phyloP scores from a whole-genome alignment of 352 stramenopile genomes.

The Phytophthora pinifolia region DNA sequence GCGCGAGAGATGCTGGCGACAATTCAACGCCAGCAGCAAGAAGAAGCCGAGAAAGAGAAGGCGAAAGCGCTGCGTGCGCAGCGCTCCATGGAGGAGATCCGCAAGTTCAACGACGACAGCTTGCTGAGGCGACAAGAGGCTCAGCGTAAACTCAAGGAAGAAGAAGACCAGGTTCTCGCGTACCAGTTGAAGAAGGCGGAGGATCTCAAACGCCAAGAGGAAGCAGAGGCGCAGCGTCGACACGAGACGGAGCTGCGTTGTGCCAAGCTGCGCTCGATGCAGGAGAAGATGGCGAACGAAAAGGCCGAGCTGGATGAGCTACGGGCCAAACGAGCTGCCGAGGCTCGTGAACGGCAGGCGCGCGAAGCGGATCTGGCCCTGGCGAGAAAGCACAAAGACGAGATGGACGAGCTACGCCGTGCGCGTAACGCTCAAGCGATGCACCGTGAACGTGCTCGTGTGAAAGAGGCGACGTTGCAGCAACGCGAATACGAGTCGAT shows the following conservation, averaged over 20 bases:
- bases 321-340: slow-evolving; percentile 86
- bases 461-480: slow-evolving; percentile 82
- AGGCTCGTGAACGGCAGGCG: slow-evolving; percentile 87
- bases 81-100: slow-evolving; percentile 70
- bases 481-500: slow-evolving; percentile 90
- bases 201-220: slow-evolving; percentile 57
- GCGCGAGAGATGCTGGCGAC: slow-evolving; percentile 87
- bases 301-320: slow-evolving; percentile 92
- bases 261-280: slow-evolving; percentile 70
- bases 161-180: slow-evolving; percentile 65
- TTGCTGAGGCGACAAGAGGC: slow-evolving; percentile 51
- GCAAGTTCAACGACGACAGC: slow-evolving; percentile 65
- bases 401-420: slow-evolving; percentile 75
- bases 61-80: slow-evolving; percentile 56
- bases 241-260: slow-evolving; percentile 76
- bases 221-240: slow-evolving; percentile 63
- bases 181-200: slow-evolving; percentile 81
- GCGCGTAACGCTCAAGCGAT: slow-evolving; percentile 67
- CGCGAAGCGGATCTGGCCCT: slow-evolving; percentile 82
- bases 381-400: slow-evolving; percentile 84
- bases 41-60: slow-evolving; percentile 74
- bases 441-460: slow-evolving; percentile 66
- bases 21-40: slow-evolving; percentile 74
- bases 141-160: slow-evolving; percentile 77
- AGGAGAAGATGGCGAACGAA: slow-evolving; percentile 89